Conservation (phyloP, 2,329 filamentous ascomycete species). For the Beauveria medogensis region DNA sequence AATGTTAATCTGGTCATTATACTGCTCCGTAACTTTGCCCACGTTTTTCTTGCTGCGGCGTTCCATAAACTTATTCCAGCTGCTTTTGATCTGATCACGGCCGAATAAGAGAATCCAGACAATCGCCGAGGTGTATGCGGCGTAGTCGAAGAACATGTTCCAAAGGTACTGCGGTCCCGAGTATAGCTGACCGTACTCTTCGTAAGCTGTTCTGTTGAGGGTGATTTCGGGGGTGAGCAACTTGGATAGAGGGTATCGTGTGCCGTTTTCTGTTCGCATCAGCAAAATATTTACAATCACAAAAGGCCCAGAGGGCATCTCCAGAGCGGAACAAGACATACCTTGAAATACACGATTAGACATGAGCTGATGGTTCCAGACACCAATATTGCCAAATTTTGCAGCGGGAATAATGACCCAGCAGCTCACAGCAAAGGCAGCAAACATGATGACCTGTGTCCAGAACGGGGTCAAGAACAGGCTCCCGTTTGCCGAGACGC, state of each 20-base stretch:
- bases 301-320: too few species aligned
- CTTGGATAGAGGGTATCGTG: constrained; percentile 24
- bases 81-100: constrained; percentile 37
- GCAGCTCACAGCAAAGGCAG: constrained; percentile 46
- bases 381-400: constrained; percentile 47
- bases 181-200: constrained; percentile 45
- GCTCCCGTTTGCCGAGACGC: constrained; percentile 39
- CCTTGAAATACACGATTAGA: constrained; percentile 44
- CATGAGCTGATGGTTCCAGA: constrained; percentile 47
- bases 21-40: constrained; percentile 43
- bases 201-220: constrained; percentile 42
- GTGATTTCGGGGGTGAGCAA: constrained; percentile 26
- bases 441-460: constrained; percentile 48
- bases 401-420: constrained; percentile 52
- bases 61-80: constrained; percentile 34
- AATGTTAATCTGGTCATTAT: constrained; percentile 50
- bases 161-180: constrained; percentile 50
- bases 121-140: constrained; percentile 48
- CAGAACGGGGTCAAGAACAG: constrained; percentile 51
- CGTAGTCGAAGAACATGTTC: constrained; percentile 53
- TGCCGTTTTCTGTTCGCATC: constrained; percentile 22
- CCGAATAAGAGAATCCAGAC: constrained; percentile 52
- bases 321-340: constrained; percentile 7
- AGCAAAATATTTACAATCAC: background rate
- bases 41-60: constrained; percentile 23